Percentiles rank a stretch among this genome's conserved stretches.
Evolutionary conservation across 1,139 yeast genomes (phyloP).

Genomic region (Zygoascus meyerae): DNA sequence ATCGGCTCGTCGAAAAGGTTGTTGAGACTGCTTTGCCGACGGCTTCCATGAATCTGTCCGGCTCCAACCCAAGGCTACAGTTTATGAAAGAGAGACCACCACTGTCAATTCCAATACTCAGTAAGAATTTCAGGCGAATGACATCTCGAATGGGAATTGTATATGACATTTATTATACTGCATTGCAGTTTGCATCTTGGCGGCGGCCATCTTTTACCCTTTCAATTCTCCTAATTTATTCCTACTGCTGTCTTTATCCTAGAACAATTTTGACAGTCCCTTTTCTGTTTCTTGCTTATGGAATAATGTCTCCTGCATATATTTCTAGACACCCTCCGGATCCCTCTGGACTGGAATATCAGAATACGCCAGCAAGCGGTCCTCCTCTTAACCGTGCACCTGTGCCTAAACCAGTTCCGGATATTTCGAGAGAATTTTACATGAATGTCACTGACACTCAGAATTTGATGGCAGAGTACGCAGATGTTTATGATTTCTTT

Average conservation of each 20-base stretch:
- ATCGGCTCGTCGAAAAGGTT: constrained; percentile 63
- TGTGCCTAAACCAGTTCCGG: constrained; percentile 70
- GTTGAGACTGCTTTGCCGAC: constrained; percentile 68
- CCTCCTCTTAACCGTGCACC: constrained; percentile 45
- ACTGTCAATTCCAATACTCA: constrained; percentile 62
- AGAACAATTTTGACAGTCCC: constrained; percentile 50
- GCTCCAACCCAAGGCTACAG: constrained; percentile 41
- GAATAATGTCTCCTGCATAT: constrained; percentile 67
- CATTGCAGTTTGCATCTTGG: constrained; percentile 64
- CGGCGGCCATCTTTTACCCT: constrained; percentile 55
- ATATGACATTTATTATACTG: constrained; percentile 39
- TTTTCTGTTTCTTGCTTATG: constrained; percentile 45
- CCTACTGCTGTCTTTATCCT: constrained; percentile 62
- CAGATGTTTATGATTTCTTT: constrained; percentile 55
- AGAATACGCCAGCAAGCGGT: constrained; percentile 53
- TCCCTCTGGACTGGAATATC: constrained; percentile 30
- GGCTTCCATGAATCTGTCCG: constrained; percentile 39
- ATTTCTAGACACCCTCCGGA: constrained; percentile 40
- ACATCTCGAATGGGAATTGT: constrained; percentile 52
- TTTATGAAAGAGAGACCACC: constrained; percentile 63
- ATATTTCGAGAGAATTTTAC: constrained; percentile 70
- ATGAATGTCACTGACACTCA: constrained; percentile 79
- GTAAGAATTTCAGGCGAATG: constrained; percentile 60
- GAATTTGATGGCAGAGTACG: constrained; percentile 69
- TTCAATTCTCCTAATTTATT: constrained; percentile 48